phyloP scores from a whole-genome alignment of 352 stramenopile genomes.

The Albugo laibachii region DNA sequence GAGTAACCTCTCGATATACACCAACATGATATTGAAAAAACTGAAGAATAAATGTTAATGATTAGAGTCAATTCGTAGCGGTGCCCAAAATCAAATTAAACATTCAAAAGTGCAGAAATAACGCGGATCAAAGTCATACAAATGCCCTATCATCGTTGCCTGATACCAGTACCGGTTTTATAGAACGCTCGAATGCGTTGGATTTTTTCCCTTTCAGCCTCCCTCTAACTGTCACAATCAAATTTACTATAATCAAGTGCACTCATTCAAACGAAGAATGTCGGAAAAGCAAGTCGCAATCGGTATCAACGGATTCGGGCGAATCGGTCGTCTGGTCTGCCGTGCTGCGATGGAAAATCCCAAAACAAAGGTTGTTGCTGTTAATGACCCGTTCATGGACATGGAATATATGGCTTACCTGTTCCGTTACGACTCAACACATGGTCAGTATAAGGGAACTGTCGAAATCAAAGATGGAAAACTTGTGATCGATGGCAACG shows the following conservation, averaged over 20 bases:
- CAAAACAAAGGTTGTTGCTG: slow-evolving; percentile 25
- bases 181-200: background rate
- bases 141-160: background rate
- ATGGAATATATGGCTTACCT: slow-evolving; percentile 75
- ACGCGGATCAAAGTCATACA: background rate
- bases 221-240: background rate
- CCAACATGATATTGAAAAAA: too few species aligned
- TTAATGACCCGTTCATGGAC: slow-evolving; percentile 44
- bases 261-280: background rate
- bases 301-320: slow-evolving; percentile 34
- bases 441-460: slow-evolving; percentile 80
- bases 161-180: background rate
- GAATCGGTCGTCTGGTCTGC: slow-evolving; percentile 28
- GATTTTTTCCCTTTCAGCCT: too few species aligned
- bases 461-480: slow-evolving; percentile 77
- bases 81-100: background rate
- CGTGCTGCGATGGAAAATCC: slow-evolving; percentile 26
- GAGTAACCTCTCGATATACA: too few species aligned
- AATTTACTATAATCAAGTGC: background rate
- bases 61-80: too few species aligned
- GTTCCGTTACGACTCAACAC: slow-evolving; percentile 94
- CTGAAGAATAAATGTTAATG: too few species aligned
- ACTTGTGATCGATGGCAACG: slow-evolving; percentile 26
- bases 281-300: slow-evolving; percentile 15
- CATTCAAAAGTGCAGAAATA: background rate